Conservation (phyloP, 768 basidiomycete species). For the Boletus huronensis region DNA sequence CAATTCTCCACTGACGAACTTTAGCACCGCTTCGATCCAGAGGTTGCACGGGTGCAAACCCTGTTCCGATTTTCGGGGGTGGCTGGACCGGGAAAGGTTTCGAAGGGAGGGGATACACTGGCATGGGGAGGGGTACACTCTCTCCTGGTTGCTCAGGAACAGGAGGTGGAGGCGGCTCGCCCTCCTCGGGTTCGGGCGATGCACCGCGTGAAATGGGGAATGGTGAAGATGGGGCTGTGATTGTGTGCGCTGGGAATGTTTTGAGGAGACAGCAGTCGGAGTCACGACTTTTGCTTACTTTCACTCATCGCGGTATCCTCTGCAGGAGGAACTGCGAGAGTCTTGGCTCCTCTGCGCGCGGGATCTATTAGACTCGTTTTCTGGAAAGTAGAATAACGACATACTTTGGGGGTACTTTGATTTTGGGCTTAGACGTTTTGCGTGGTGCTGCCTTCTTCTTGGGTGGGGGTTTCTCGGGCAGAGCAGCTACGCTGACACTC, state of each 20-base stretch:
- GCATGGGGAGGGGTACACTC: conserved; percentile 49
- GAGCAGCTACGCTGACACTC: conserved; percentile 7
- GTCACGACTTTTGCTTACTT: conserved; percentile 39
- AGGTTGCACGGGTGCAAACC: conserved; percentile 63
- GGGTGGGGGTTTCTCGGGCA: conserved; percentile 37
- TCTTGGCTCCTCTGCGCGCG: conserved; percentile 29
- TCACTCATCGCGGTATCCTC: conserved; percentile 61
- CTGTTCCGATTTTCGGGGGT: conserved; percentile 69
- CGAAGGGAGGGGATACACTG: conserved; percentile 74
- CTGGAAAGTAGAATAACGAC: conserved; percentile 1
- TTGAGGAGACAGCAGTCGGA: conserved; percentile 1
- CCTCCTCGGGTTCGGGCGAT: conserved; percentile 50
- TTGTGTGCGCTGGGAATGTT: conserved; percentile 48
- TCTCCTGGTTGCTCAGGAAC: conserved; percentile 38
- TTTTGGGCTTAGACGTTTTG: conserved; percentile 39
- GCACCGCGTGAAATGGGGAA: conserved; percentile 35
- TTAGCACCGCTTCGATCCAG: conserved; percentile 62
- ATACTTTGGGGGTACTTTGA: conserved; percentile 31
- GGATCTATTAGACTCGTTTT: background rate
- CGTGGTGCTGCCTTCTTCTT: conserved; percentile 49
- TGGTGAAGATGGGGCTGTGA: conserved; percentile 74
- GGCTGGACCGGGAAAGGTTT: conserved; percentile 82
- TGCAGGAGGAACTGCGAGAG: conserved; percentile 33
- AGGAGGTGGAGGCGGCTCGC: conserved; percentile 29
- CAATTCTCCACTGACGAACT: conserved; percentile 69